phyloP scores from a whole-genome alignment of 495 filamentous ascomycete species.

The Podospora didyma region DNA sequence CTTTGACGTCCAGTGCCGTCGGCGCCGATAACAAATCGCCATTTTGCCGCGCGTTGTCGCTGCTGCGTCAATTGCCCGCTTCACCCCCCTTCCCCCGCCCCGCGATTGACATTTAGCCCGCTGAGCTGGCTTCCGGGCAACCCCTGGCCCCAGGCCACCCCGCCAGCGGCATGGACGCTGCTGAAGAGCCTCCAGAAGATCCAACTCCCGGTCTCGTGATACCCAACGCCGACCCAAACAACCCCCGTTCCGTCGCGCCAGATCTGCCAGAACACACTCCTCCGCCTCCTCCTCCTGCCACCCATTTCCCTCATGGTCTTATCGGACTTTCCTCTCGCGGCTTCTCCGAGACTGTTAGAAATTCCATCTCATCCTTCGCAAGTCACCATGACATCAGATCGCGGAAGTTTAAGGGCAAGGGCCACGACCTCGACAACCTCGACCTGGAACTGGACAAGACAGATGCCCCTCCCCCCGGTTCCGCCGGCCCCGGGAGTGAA shows the following conservation, averaged over 20 bases:
- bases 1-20: too few relatives aligned
- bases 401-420: neutral
- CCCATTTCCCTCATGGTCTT: neutral
- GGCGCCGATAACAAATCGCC: too few relatives aligned
- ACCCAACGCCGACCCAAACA: neutral
- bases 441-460: neutral
- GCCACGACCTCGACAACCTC: neutral
- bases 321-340: neutral
- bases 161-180: too few relatives aligned
- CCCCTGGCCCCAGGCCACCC: too few relatives aligned
- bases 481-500: too few relatives aligned
- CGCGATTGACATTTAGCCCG: too few relatives aligned
- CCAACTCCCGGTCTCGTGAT: neutral
- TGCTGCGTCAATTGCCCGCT: too few relatives aligned
- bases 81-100: too few relatives aligned
- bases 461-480: neutral
- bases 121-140: too few relatives aligned
- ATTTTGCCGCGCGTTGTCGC: too few relatives aligned
- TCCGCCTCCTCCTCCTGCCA: neutral
- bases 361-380: slow-evolving; percentile 16
- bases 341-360: slow-evolving; percentile 15
- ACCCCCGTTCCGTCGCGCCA: neutral
- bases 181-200: neutral
- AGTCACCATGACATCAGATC: neutral
- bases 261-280: neutral